Base-by-base conservation (phyloP, 2,329 filamentous ascomycete genomes). In the Ambrosiella beaveri region DNA sequence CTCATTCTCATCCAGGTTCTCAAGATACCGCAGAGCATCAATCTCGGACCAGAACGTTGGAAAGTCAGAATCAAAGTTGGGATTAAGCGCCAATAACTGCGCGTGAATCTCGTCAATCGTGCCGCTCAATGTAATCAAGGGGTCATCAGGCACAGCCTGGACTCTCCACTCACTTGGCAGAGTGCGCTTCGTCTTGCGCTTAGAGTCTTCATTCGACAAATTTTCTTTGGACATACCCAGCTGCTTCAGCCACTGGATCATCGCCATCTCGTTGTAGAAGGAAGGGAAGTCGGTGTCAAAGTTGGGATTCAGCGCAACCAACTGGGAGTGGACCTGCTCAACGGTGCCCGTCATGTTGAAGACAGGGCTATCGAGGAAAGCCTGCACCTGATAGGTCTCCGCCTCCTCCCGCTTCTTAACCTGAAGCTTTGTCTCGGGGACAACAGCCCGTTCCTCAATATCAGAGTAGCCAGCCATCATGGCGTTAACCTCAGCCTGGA, bases 61-160 rank as follows among this genome's bases (percentile, higher is more conserved):
- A 55, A 62, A 63, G 12, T 63, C 60, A 4, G 50, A 9, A 5
- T 63, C 60, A 57, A 59, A 64, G 56, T 63, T 53, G 19, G 61
- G 60, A 57, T 64, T 63, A 38, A 63, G 50, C 53, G 59, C 19
- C 11, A 61, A 17, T n/a, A 63, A 57, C 56, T 62, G 60, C 7
- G 40, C 53, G 59, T 62, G 57, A 7, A 64, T 57, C 35, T 64
- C 54, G 55, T 64, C 40, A 49, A 64, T 49, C 27, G 63, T 64
- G 41, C 64, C 63, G 47, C 57, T 50, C 11, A 58, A 19, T 7
- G 12, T 38, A 11, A 58, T 35, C 6, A 55, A 5, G 5, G 51
- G 57, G 3, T 40, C 51, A 13, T 39, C 19, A 36, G 35, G 13
- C 41, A 58, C 51, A 13, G 51, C 40, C n/a, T 55, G 50, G n/a